These are phyloP conservation scores for Aspergillus alliaceus DNA, from an alignment of 2,329 filamentous ascomycete species.

Conservation along the genomic window DNA sequence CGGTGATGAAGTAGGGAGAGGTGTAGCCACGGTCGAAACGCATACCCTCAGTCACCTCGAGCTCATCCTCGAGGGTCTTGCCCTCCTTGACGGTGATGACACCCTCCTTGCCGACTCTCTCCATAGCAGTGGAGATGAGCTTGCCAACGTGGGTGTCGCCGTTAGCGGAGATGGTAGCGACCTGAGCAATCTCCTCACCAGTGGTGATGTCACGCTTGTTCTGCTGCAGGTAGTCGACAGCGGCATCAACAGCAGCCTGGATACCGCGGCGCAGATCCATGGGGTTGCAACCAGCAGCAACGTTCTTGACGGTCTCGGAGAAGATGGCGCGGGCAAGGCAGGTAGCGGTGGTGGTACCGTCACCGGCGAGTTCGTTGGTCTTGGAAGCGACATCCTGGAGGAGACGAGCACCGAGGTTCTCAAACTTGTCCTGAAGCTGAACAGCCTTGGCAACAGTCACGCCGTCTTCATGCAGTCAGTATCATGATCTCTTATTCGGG, in stretches of 20 bases:
- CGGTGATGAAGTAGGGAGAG: conserved; percentile 99
- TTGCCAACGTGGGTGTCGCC: conserved; percentile 92
- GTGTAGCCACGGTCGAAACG: conserved; percentile 98
- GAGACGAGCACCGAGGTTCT: conserved; percentile 96
- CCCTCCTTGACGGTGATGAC: conserved; percentile 99
- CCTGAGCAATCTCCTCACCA: conserved; percentile 93
- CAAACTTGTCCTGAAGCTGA: conserved; percentile 95
- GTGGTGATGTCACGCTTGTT: conserved; percentile 99
- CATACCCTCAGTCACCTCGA: conserved; percentile 99
- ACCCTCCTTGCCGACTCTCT: conserved; percentile 99
- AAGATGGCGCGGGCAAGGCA: conserved; percentile 97
- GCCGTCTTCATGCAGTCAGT: conserved; percentile 62
- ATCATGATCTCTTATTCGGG: neutral
- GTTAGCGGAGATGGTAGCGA: conserved; percentile 97
- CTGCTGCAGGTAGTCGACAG: conserved; percentile 88
- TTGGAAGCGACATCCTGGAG: conserved; percentile 98
- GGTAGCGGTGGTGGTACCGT: conserved; percentile 96
- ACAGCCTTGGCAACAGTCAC: conserved; percentile 89
- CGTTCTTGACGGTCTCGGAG: conserved; percentile 99
- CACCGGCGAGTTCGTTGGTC: conserved; percentile 98
- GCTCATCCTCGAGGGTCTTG: conserved; percentile 96
- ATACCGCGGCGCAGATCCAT: conserved; percentile 98
- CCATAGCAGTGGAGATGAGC: conserved; percentile 97
- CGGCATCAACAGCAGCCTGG: conserved; percentile 91
- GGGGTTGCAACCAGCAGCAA: conserved; percentile 98